Evolutionary conservation across 73 alveolate genomes (phyloP), one percentile per base, ranked within the genome.

Genomic region (Blepharisma japonicum): DNA sequence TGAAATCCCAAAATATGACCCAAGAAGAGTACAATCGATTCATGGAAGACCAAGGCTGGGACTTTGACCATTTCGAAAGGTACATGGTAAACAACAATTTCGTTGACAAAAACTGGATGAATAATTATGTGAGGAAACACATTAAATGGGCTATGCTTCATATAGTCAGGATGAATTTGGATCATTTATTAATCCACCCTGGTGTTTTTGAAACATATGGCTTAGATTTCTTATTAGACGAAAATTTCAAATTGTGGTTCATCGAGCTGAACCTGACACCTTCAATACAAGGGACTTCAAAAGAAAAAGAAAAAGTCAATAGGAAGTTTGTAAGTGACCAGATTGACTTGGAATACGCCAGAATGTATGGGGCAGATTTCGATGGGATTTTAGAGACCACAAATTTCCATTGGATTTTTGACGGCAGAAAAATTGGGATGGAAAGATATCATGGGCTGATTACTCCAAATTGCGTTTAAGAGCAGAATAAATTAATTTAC

Each of bases 211-310:
- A 53, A 3, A n/a, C 3, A 53, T 53, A 53, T 53, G 68, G 68
- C 68, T n/a, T 53, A 20, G 68, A 53, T 53, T 53, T 53, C 68
- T n/a, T 53, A n/a, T n/a, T 53, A 20, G 68, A 53, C 68, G 23
- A 20, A n/a, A 20, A 53, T 53, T 53, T 53, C 18, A 53, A 53
- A 14, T 4, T 53, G 23, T 53, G 68, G 68, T 53, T n/a, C 23
- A n/a, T 53, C 2, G 68, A 53, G 68, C 23, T 14, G 18, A 53
- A 14, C 18, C 3, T 20, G 23, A 14, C 68, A n/a, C 68, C 68
- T 20, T 14, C 68, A n/a, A n/a, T 53, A n/a, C 18, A 53, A 53
- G 68, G 18, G 23, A 53, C 23, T n/a, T 32, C 42, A 1, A 32
- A 32, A 32, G 42, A 32, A 32, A 32, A 32, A 32, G 42, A 32